Conservation (phyloP, 192 early-diverging fungal species). For the Rhizophagus clarus region DNA sequence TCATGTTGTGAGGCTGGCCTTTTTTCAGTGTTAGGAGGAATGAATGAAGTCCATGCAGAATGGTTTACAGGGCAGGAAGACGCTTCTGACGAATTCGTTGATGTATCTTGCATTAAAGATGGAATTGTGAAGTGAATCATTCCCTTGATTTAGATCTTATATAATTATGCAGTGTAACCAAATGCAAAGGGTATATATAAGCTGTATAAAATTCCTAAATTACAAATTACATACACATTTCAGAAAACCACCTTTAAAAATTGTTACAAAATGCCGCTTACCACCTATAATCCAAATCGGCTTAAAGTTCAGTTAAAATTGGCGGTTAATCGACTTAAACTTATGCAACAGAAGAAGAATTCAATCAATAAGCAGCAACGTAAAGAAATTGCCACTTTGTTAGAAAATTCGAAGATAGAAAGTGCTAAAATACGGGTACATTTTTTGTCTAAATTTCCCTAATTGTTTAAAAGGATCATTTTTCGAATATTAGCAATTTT, state of each 20-base stretch:
- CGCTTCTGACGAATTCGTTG: neutral
- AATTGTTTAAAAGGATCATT: neutral
- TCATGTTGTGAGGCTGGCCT: neutral
- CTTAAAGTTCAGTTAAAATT: slow-evolving; percentile 92
- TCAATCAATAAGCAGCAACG: slow-evolving; percentile 72
- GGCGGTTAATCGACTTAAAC: slow-evolving; percentile 81
- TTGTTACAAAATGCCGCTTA: too few species aligned
- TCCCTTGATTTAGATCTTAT: too few species aligned
- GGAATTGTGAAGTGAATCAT: too few species aligned
- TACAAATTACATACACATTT: too few species aligned
- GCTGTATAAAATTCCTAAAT: too few species aligned
- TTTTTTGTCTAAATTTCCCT: neutral
- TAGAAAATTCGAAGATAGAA: slow-evolving; percentile 83
- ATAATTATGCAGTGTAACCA: too few species aligned
- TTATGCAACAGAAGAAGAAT: slow-evolving; percentile 86
- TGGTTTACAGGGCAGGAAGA: neutral
- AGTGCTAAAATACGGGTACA: slow-evolving; percentile 82
- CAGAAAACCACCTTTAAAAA: too few species aligned
- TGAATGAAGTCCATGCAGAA: neutral
- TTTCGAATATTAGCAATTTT: neutral
- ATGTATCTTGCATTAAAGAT: neutral
- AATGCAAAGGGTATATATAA: too few species aligned
- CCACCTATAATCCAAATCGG: slow-evolving; percentile 51
- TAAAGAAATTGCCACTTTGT: slow-evolving; percentile 78
- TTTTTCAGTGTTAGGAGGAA: neutral